A percentile compares a stretch with the other conserved stretches of the same genome.
phyloP scores from a whole-genome alignment of 2,329 filamentous ascomycete species.

The Diaporthe sp. region DNA sequence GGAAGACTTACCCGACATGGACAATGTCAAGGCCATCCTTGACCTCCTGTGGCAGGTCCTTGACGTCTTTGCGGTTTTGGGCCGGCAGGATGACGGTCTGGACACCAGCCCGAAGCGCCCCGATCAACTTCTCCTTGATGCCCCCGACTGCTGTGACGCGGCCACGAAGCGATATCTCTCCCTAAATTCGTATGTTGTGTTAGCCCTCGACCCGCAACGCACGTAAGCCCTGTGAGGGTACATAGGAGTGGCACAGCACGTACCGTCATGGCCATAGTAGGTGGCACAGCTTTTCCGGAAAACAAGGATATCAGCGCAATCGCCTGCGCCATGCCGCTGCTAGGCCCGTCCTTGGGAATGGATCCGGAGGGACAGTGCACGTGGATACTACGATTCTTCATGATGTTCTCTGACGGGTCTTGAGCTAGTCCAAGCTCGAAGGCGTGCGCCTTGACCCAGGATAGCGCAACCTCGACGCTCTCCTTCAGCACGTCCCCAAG shows the following conservation, averaged over 20 bases:
- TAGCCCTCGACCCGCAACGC: conserved; percentile 43
- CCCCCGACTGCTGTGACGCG: conserved; percentile 94
- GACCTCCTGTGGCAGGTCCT: conserved; percentile 91
- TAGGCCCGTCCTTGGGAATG: conserved; percentile 92
- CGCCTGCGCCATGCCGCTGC: conserved; percentile 92
- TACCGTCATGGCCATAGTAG: conserved; percentile 95
- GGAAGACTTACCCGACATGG: conserved; percentile 79
- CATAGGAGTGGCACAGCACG: conserved; percentile 45
- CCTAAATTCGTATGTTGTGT: conserved; percentile 56
- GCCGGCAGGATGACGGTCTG: conserved; percentile 92
- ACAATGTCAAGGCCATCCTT: conserved; percentile 88
- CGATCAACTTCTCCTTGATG: conserved; percentile 99
- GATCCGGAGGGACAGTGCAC: conserved; percentile 96
- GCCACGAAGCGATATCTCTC: conserved; percentile 83
- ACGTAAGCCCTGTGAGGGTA: conserved; percentile 38
- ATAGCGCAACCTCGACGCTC: conserved; percentile 93
- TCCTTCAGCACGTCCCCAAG: conserved; percentile 97
- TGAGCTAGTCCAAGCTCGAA: conserved; percentile 88
- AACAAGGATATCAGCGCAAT: conserved; percentile 94
- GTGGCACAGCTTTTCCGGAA: conserved; percentile 85
- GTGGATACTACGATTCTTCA: conserved; percentile 94
- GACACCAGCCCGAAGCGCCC: conserved; percentile 90
- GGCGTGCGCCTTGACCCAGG: conserved; percentile 97
- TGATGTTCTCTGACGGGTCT: conserved; percentile 88
- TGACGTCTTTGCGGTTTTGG: conserved; percentile 91